Evolutionary conservation across 257 asterid species (phyloP).

Genomic region (Nicotiana sylvestris): DNA sequence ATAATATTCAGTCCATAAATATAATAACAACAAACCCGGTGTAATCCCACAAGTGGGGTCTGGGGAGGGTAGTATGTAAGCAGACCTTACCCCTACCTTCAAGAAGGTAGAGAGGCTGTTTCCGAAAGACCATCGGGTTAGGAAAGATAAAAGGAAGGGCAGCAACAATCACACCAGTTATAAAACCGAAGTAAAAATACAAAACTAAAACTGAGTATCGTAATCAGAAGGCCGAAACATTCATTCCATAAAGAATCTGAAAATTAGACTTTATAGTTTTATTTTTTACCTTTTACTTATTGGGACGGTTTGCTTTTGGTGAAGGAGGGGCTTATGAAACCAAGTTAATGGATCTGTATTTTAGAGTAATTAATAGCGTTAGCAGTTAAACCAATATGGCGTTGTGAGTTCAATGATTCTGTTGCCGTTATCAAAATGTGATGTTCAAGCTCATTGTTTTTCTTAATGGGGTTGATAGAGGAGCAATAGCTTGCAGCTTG

Average conservation of each 20-base stretch:
- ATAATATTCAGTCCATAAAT: neutral
- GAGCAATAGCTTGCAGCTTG: neutral
- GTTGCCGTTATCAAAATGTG: neutral
- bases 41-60: no score
- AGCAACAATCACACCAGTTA: no score
- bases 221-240: no score
- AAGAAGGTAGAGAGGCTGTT: no score
- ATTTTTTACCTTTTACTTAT: neutral
- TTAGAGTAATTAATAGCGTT: neutral
- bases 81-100: no score
- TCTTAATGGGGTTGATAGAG: neutral
- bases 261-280: neutral
- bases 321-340: neutral
- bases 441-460: neutral
- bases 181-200: no score
- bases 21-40: no score
- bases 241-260: neutral
- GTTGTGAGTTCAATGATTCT: neutral
- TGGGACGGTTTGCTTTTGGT: neutral
- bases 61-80: no score
- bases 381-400: neutral
- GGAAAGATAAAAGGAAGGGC: no score
- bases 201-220: no score
- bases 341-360: neutral
- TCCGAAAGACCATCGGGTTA: no score